These are phyloP conservation scores for Komagataella ulmi DNA, from an alignment of 805 yeast genomes.

Conservation along the genomic window DNA sequence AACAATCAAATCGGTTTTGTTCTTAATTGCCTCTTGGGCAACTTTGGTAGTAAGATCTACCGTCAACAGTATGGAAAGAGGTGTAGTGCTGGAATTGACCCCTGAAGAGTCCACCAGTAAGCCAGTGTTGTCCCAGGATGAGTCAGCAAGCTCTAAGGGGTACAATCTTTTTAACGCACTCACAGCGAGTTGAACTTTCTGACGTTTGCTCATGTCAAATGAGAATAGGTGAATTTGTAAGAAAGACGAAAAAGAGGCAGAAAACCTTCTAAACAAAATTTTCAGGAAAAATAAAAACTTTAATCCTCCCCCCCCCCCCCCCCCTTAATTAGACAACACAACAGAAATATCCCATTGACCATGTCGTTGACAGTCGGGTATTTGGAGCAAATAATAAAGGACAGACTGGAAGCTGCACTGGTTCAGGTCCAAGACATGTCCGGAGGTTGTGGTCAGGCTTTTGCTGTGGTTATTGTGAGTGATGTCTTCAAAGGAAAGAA, in stretches of 20 bases:
- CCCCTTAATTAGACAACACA: slow-evolving; percentile 5
- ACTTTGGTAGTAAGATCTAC: slow-evolving; percentile 79
- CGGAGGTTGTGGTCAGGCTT: slow-evolving; percentile 98
- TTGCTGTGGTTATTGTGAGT: slow-evolving; percentile 79
- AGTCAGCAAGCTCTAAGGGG: slow-evolving; percentile 73
- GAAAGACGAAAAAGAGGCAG: neutral
- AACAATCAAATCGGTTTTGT: slow-evolving; percentile 43
- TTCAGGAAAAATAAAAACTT: neutral
- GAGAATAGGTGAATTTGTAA: slow-evolving; percentile 1
- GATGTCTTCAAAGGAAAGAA: slow-evolving; percentile 66
- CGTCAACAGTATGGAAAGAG: slow-evolving; percentile 43
- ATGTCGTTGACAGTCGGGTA: slow-evolving; percentile 18
- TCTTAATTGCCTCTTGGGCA: slow-evolving; percentile 67
- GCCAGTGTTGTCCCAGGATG: slow-evolving; percentile 94
- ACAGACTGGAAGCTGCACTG: slow-evolving; percentile 44
- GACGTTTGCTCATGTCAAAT: slow-evolving; percentile 4
- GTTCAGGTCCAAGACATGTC: slow-evolving; percentile 69
- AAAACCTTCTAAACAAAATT: neutral
- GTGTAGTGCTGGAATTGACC: slow-evolving; percentile 4
- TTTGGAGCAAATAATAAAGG: slow-evolving; percentile 35
- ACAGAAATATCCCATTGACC: neutral
- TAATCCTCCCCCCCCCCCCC: neutral
- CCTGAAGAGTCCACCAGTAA: slow-evolving; percentile 59
- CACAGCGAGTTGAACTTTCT: slow-evolving; percentile 29
- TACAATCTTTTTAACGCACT: slow-evolving; percentile 55